These are phyloP conservation scores for Penicillium egyptiacum DNA, from an alignment of 495 filamentous ascomycete species.

Conservation along the genomic window DNA sequence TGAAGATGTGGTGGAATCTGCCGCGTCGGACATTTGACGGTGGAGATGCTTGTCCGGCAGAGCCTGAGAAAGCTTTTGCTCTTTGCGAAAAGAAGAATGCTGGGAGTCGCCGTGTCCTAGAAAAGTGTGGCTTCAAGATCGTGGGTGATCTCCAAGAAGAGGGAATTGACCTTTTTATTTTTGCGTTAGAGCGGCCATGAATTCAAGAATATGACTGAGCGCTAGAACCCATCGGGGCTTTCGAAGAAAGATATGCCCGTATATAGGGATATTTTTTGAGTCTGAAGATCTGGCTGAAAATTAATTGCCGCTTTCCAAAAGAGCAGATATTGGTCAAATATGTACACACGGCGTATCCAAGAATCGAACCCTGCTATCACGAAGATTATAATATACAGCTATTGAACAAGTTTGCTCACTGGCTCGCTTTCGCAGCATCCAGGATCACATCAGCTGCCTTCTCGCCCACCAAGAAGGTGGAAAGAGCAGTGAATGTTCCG, in stretches of 20 bases:
- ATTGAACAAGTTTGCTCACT: background rate
- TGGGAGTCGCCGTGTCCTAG: conserved; percentile 32
- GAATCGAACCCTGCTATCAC: background rate
- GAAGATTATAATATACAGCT: background rate
- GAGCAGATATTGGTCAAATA: background rate
- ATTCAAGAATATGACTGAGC: background rate
- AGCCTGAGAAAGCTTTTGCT: conserved; percentile 22
- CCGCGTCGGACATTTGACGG: conserved; percentile 5
- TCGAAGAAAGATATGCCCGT: background rate
- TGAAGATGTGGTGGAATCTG: conserved; percentile 28
- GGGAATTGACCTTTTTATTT: conserved; percentile 44
- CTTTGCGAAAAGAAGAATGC: conserved; percentile 30
- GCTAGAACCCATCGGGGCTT: background rate
- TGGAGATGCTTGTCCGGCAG: background rate
- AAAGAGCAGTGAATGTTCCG: conserved; percentile 56
- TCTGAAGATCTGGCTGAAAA: too few relatives aligned
- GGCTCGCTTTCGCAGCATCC: background rate
- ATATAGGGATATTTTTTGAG: background rate
- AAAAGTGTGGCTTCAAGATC: conserved; percentile 41
- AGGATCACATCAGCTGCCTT: conserved; percentile 55
- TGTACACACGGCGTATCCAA: background rate
- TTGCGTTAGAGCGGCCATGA: conserved; percentile 32
- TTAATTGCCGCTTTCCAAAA: background rate
- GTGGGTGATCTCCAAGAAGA: conserved; percentile 29
- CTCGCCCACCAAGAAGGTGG: conserved; percentile 62